Evolutionary conservation across 192 early-diverging fungal genomes (phyloP).

Genomic region (Chytriomyces sp.): DNA sequence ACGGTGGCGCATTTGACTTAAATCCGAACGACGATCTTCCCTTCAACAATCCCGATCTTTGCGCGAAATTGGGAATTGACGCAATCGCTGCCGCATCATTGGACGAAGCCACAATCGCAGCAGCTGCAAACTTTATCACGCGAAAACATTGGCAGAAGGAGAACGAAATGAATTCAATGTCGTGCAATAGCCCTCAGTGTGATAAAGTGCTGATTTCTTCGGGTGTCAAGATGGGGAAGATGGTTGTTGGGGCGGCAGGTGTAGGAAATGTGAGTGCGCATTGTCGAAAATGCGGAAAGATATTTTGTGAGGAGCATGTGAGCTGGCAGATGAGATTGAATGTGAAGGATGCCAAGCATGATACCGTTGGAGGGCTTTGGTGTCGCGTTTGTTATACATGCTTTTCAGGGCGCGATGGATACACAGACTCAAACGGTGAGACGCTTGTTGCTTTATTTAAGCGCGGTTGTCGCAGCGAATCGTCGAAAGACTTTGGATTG

Average conservation of each 20-base stretch:
- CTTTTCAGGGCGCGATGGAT: slow-evolving; percentile 47
- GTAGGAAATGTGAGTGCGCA: slow-evolving; percentile 39
- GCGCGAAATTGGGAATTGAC: not conserved
- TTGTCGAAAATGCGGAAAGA: slow-evolving; percentile 57
- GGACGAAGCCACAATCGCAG: not conserved
- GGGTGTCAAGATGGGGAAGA: slow-evolving; percentile 44
- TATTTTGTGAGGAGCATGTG: slow-evolving; percentile 55
- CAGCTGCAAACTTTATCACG: slow-evolving; percentile 26
- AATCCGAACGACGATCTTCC: slow-evolving; percentile 29
- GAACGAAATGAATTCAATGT: slow-evolving; percentile 25
- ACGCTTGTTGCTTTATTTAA: not conserved
- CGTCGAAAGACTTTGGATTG: not conserved
- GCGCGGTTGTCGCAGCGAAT: not conserved
- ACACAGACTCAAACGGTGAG: slow-evolving; percentile 38
- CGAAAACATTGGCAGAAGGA: slow-evolving; percentile 51
- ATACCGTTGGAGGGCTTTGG: slow-evolving; percentile 53
- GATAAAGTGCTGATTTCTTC: slow-evolving; percentile 43
- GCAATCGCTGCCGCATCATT: not conserved
- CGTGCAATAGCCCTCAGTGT: slow-evolving; percentile 35
- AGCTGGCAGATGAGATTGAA: slow-evolving; percentile 50
- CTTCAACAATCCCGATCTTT: not conserved
- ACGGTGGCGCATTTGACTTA: slow-evolving; percentile 33
- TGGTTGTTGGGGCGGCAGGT: slow-evolving; percentile 29
- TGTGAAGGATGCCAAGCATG: slow-evolving; percentile 45
- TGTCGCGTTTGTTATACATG: slow-evolving; percentile 55